phyloP scores from a whole-genome alignment of 345 rosid species.

The Rhizophora mangle region DNA sequence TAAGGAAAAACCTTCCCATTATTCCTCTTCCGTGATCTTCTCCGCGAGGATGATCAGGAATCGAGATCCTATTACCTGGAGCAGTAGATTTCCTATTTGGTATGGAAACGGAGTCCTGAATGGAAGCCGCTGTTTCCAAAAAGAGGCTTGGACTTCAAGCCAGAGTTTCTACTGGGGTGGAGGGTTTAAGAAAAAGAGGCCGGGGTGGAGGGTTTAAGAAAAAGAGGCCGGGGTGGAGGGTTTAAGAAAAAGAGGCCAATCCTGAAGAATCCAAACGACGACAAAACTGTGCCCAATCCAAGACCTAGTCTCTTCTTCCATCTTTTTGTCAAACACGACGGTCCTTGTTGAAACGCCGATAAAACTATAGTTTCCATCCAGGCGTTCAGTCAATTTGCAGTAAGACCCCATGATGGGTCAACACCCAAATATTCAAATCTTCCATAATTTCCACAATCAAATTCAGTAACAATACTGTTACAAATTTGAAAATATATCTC shows the following conservation, averaged over 20 bases:
- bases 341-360: neutral
- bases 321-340: conserved; percentile 22
- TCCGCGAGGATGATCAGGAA: conserved; percentile 63
- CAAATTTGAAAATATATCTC: too few species aligned
- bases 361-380: conserved; percentile 1
- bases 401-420: too few species aligned
- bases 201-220: neutral
- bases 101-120: conserved; percentile 16
- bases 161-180: conserved; percentile 33
- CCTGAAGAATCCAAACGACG: conserved; percentile 66
- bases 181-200: conserved; percentile 10
- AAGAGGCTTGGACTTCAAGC: conserved; percentile 40
- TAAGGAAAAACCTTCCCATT: conserved; percentile 33
- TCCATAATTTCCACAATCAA: too few species aligned
- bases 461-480: too few species aligned
- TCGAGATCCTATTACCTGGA: conserved; percentile 56
- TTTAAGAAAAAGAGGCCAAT: conserved; percentile 35
- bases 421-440: too few species aligned
- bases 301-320: conserved; percentile 71
- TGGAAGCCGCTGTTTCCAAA: conserved; percentile 12
- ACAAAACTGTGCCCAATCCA: conserved; percentile 83
- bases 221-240: too few species aligned
- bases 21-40: conserved; percentile 43
- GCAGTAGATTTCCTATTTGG: conserved; percentile 5
- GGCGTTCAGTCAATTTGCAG: too few species aligned